These are phyloP conservation scores for Cardamine occulta DNA, from an alignment of 345 rosid genomes.

Conservation along the genomic window DNA sequence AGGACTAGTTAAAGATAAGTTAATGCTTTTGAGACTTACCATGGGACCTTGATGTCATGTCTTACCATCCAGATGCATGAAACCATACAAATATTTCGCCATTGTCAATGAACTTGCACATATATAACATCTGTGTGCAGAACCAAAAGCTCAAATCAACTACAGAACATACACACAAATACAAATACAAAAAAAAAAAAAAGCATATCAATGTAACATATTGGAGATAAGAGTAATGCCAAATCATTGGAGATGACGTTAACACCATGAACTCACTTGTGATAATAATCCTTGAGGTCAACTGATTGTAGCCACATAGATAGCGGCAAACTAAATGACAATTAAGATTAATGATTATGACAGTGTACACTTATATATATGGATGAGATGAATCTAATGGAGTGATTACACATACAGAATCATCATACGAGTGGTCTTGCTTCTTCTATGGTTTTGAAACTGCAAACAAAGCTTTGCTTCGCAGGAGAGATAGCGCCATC, in stretches of 20 bases:
- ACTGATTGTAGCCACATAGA: slow-evolving; percentile 41
- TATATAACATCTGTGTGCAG: not conserved
- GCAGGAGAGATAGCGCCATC: slow-evolving; percentile 68
- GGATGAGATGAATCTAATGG: slow-evolving; percentile 10
- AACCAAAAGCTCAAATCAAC: not conserved
- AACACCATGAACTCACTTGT: slow-evolving; percentile 22
- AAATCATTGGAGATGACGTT: slow-evolving; percentile 20
- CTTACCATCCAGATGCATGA: not conserved
- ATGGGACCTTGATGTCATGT: slow-evolving; percentile 19
- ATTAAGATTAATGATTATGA: slow-evolving; percentile 17
- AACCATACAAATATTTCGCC: not conserved
- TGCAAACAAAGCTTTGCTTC: slow-evolving; percentile 44
- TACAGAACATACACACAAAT: no score
- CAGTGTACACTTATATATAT: not conserved
- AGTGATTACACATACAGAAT: slow-evolving; percentile 15
- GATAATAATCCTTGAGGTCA: slow-evolving; percentile 3
- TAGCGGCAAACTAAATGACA: slow-evolving; percentile 37
- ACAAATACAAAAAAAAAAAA: no score
- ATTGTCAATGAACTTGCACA: not conserved
- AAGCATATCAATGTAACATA: no score
- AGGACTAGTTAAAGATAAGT: slow-evolving; percentile 19
- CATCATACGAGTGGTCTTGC: slow-evolving; percentile 18
- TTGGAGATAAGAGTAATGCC: slow-evolving; percentile 15
- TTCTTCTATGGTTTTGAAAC: slow-evolving; percentile 15
- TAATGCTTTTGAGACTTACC: not conserved